Evolutionary conservation across 805 yeast genomes (phyloP).

Genomic region (Clavispora santaluciae): DNA sequence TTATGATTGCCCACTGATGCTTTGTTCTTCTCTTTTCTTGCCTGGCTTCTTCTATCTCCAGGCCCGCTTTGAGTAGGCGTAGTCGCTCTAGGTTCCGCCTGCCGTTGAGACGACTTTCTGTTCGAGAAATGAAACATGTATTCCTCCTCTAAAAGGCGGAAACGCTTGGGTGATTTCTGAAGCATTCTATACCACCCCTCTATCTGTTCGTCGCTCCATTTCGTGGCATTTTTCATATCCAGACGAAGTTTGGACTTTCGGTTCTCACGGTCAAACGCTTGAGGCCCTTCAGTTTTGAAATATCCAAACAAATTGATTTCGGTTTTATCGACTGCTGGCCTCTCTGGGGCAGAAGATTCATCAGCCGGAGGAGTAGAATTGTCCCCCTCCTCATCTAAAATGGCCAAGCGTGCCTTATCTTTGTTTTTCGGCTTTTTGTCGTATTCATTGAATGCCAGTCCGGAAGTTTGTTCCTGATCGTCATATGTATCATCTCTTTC

Average conservation of each 20-base stretch:
- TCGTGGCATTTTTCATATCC: constrained; percentile 46
- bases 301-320: constrained; percentile 56
- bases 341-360: constrained; percentile 11
- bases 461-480: constrained; percentile 45
- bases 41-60: constrained; percentile 19
- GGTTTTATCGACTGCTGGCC: constrained; percentile 29
- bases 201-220: constrained; percentile 85
- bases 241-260: constrained; percentile 51
- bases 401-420: constrained; percentile 22
- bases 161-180: constrained; percentile 57
- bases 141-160: constrained; percentile 57
- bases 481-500: constrained; percentile 78
- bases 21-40: constrained; percentile 52
- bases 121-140: constrained; percentile 21
- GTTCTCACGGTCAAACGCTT: constrained; percentile 33
- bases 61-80: not conserved
- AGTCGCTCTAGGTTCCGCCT: not conserved
- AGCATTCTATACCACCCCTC: constrained; percentile 91
- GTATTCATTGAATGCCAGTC: constrained; percentile 12
- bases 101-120: constrained; percentile 1
- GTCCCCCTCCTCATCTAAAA: constrained; percentile 21
- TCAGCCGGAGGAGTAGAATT: constrained; percentile 10
- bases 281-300: constrained; percentile 45
- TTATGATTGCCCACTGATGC: constrained; percentile 59
- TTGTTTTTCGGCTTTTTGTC: constrained; percentile 7